phyloP scores from a whole-genome alignment of 169 alveolate species.

The Babesia sp. region DNA sequence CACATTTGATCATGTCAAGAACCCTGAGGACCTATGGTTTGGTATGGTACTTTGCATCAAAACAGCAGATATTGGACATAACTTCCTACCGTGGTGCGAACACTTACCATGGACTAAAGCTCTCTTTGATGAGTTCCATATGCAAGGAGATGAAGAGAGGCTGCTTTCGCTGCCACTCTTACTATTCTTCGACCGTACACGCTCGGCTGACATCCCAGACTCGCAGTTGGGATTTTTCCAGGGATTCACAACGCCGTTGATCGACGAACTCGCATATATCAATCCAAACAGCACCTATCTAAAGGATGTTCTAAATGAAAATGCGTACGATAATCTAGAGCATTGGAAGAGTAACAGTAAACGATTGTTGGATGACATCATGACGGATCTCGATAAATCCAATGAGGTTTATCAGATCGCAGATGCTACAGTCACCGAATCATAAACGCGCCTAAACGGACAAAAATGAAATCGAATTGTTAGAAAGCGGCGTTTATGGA shows the following conservation, averaged over 20 bases:
- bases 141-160: conserved; percentile 85
- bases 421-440: conserved; percentile 29
- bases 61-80: conserved; percentile 93
- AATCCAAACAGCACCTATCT: conserved; percentile 24
- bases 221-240: conserved; percentile 73
- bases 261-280: conserved; percentile 31
- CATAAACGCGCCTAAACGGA: too few relatives aligned
- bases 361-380: conserved; percentile 38
- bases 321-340: conserved; percentile 40
- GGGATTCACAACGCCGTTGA: conserved; percentile 54
- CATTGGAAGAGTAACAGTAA: conserved; percentile 42
- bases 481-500: too few relatives aligned
- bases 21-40: conserved; percentile 83
- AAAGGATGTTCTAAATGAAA: background rate
- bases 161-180: conserved; percentile 67
- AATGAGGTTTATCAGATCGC: conserved; percentile 7
- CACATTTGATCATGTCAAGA: conserved; percentile 64
- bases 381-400: conserved; percentile 34
- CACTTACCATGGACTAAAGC: conserved; percentile 89
- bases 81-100: conserved; percentile 86
- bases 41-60: conserved; percentile 84
- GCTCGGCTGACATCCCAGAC: conserved; percentile 65
- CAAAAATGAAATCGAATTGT: too few relatives aligned
- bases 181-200: conserved; percentile 68
- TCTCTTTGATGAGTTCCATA: conserved; percentile 91